These are phyloP conservation scores for Leptographium lundbergii DNA, from an alignment of 2,329 filamentous ascomycete species.

Conservation along the genomic window DNA sequence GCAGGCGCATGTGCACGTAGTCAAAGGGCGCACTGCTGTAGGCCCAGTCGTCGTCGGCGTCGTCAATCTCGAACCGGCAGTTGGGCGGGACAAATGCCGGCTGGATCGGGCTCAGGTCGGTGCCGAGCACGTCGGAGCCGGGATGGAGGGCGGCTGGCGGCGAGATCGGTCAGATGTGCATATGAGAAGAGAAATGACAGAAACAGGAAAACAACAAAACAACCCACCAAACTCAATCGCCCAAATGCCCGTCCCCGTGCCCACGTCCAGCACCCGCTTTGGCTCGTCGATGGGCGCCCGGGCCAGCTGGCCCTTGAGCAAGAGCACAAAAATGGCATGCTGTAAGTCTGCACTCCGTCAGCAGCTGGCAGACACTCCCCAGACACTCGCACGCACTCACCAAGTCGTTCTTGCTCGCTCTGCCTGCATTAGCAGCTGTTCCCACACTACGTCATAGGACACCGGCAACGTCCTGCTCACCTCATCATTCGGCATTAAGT, in stretches of 20 bases:
- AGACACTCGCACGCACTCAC: neutral
- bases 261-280: conserved; percentile 11
- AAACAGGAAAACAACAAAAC: neutral
- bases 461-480: neutral
- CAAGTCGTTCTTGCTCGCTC: conserved; percentile 10
- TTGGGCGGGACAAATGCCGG: conserved; percentile 43
- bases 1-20: conserved; percentile 40
- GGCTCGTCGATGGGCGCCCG: conserved; percentile 11
- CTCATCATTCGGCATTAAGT: conserved; percentile 11
- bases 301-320: conserved; percentile 11
- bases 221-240: conserved; percentile 12
- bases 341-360: conserved; percentile 5
- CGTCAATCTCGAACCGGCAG: conserved; percentile 52
- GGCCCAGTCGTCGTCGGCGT: conserved; percentile 39
- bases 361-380: neutral
- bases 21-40: conserved; percentile 36
- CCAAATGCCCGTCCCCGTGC: conserved; percentile 15
- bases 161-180: neutral
- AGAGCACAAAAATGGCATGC: conserved; percentile 9
- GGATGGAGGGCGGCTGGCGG: conserved; percentile 27
- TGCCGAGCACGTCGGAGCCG: conserved; percentile 28
- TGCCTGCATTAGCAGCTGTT: neutral
- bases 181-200: neutral
- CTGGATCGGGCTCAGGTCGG: conserved; percentile 39
- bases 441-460: neutral